These are phyloP conservation scores for apple (Malus domestica) DNA, from an alignment of 306 rosid species.

Conservation along the genomic window DNA sequence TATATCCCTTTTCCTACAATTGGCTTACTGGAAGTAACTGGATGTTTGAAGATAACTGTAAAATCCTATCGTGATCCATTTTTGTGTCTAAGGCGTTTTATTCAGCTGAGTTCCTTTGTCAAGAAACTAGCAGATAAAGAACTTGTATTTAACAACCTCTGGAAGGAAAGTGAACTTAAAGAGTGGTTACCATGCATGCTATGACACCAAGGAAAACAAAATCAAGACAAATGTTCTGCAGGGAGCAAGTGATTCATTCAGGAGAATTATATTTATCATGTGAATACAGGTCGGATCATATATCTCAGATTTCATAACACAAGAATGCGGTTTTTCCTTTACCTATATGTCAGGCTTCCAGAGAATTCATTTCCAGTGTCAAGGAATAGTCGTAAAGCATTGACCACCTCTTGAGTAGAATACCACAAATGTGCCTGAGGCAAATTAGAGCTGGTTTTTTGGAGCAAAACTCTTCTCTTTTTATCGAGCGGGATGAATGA, in stretches of 20 bases:
- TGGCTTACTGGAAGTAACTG: no score
- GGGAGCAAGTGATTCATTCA: not conserved
- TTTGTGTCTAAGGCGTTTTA: not conserved
- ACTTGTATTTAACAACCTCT: not conserved
- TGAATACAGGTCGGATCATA: not conserved
- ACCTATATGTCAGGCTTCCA: conserved; percentile 81
- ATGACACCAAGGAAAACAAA: no score
- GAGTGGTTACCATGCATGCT: no score
- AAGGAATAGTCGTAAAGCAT: conserved; percentile 54
- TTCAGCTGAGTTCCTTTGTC: not conserved
- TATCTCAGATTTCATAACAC: no score
- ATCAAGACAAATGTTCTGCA: not conserved
- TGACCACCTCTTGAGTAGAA: conserved; percentile 53
- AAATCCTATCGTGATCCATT: not conserved
- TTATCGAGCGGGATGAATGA: conserved; percentile 27
- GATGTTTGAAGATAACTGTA: not conserved
- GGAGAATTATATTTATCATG: not conserved
- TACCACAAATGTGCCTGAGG: conserved; percentile 90
- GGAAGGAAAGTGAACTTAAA: no score
- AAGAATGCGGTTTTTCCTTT: conserved; percentile 1
- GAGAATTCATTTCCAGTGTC: conserved; percentile 48
- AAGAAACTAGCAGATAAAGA: not conserved
- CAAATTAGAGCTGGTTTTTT: conserved; percentile 25
- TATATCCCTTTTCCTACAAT: not conserved
- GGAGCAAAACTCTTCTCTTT: conserved; percentile 41